Percentiles rank a stretch among this genome's conserved stretches.
phyloP scores from a whole-genome alignment of 768 basidiomycete genomes.

The Collybiopsis confluens region DNA sequence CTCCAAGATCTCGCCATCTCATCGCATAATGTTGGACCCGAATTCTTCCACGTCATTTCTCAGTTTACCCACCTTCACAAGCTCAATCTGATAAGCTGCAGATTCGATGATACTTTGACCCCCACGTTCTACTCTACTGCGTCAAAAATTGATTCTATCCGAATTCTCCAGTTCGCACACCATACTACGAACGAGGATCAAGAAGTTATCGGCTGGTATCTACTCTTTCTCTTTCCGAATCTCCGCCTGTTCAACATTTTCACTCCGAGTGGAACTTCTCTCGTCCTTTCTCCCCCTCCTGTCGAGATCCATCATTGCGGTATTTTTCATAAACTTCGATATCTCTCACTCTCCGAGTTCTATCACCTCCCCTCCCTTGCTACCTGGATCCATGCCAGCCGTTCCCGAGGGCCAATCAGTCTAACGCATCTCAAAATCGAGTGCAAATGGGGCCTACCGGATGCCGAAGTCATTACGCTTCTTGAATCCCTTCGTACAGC shows the following conservation, averaged over 20 bases:
- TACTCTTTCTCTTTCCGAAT: no score
- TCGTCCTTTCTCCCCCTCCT: not conserved
- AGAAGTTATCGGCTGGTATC: no score
- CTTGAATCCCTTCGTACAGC: conserved; percentile 13
- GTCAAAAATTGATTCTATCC: no score
- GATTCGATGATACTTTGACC: no score
- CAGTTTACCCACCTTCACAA: no score
- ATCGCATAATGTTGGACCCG: not conserved
- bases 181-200: no score
- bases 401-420: not conserved
- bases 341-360: not conserved
- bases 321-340: not conserved
- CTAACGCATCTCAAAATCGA: conserved; percentile 26
- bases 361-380: not conserved
- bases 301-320: not conserved
- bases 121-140: no score
- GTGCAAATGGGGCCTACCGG: conserved; percentile 18
- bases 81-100: no score
- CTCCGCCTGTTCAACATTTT: no score
- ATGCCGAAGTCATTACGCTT: conserved; percentile 13
- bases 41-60: not conserved
- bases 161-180: no score
- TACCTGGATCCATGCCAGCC: not conserved
- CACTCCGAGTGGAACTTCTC: no score
- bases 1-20: no score